Conservation (phyloP, 164 flowering plant species). For the Kalanchoe fedtschenkoi region DNA sequence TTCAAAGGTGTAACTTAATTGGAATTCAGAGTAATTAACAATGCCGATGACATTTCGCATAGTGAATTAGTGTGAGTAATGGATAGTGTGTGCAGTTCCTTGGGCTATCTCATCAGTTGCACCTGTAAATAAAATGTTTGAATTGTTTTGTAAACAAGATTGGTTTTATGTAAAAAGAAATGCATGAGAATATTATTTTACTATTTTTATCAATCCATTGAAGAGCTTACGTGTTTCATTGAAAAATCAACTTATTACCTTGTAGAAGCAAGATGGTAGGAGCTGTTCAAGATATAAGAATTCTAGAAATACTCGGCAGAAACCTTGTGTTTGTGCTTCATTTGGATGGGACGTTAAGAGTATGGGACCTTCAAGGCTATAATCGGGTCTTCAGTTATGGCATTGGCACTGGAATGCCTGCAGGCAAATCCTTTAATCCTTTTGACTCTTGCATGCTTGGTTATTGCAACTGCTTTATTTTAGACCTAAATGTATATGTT, state of each 20-base stretch:
- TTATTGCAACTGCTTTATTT: not conserved
- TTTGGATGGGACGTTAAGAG: conserved; percentile 61
- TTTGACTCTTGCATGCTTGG: too few relatives aligned
- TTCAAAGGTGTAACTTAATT: too few relatives aligned
- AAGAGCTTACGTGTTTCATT: not conserved
- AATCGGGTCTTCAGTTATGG: conserved; percentile 41
- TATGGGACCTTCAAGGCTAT: conserved; percentile 63
- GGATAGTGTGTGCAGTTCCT: not conserved
- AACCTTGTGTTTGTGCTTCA: conserved; percentile 62
- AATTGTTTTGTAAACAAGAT: not conserved
- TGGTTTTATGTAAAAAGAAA: not conserved
- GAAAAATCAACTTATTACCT: not conserved
- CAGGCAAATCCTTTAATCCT: conserved; percentile 29
- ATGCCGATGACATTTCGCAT: too few relatives aligned
- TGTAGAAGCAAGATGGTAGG: not conserved
- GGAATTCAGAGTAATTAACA: not conserved
- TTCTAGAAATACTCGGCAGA: conserved; percentile 35
- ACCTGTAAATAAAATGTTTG: not conserved
- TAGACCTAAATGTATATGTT: not conserved
- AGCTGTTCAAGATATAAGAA: conserved; percentile 25
- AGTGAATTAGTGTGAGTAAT: too few relatives aligned
- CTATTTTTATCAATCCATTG: not conserved
- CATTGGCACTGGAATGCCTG: conserved; percentile 19
- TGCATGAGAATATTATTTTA: not conserved
- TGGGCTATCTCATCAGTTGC: not conserved